Evolutionary conservation across 2,329 filamentous ascomycete species (phyloP), one percentile per base, ranked within the genome.

Genomic region (Huntiella moniliformis): DNA sequence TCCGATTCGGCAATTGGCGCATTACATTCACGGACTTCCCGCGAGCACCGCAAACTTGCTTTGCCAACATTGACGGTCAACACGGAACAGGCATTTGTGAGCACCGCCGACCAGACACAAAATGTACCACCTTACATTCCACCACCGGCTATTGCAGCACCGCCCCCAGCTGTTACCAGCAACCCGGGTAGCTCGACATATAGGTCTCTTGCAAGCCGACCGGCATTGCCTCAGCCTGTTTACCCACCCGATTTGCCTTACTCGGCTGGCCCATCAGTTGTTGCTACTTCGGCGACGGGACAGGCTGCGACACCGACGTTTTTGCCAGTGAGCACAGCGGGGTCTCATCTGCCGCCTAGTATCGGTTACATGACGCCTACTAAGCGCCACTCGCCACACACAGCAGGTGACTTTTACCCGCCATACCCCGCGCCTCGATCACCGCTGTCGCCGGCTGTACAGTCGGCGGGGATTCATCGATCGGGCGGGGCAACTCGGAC

Each of bases 361-460:
- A 38, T 50, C 4, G 38, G 47, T 11, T 73, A 66, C 45, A 63
- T 64, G 37, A 73, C 71, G 2, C 68, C 71, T 6, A 68, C 61
- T 11, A 74, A 72, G 55, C 65, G 66, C 46, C 64, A 70, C 50
- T 73, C 68, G 51, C 66, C 73, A 10, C 63, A 67, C 35, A 66
- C 63, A 66, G 61, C 67, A 5, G 8, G 41, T 38, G 36, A 42
- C 22, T 15, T 22, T 64, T 56, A 50, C 56, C 55, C 45, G 40
- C 32, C 39, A 39, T 28, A 28, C 22, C 22, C 22, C 4, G 22
- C 22, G 18, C 44, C 18, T 10, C 16, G 76, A 44, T 74, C 77
- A 6, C 78, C 80, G 2, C 56, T 61, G 35, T 54, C 46, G 36
- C 46, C 46, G 36, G 40, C 46, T 28, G 22, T 28, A 7, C 22